phyloP scores from a whole-genome alignment of 2,329 filamentous ascomycete genomes.

The Gyromitra esculenta region DNA sequence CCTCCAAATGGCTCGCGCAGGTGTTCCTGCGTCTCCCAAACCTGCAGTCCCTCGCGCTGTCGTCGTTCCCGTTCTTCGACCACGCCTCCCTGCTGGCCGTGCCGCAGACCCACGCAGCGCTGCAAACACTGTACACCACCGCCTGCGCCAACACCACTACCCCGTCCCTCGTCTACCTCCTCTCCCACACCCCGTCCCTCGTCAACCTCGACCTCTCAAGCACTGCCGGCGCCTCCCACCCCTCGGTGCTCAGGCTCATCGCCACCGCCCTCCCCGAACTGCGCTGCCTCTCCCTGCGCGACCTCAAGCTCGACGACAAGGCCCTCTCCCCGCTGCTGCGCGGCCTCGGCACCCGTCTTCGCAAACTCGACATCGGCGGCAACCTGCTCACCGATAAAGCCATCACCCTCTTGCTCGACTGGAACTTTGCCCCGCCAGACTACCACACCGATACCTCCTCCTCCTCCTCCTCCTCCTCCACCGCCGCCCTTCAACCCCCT shows the following conservation, averaged over 20 bases:
- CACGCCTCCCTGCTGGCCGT: conserved; percentile 31
- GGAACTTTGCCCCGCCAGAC: conserved; percentile 56
- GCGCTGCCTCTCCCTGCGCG: conserved; percentile 46
- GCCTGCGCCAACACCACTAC: conserved; percentile 53
- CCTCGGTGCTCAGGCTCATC: conserved; percentile 40
- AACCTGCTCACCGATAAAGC: conserved; percentile 54
- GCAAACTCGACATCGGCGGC: conserved; percentile 53
- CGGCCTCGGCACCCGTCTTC: conserved; percentile 47
- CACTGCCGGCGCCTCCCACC: conserved; percentile 45
- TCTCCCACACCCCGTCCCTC: conserved; percentile 49
- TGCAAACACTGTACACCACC: conserved; percentile 44
- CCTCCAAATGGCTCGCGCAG: conserved; percentile 52
- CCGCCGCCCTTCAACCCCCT: too few relatives aligned
- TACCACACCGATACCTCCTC: conserved; percentile 42
- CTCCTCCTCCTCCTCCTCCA: neutral
- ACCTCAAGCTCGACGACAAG: conserved; percentile 50
- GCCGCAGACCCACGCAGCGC: conserved; percentile 37
- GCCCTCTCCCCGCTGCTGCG: conserved; percentile 21
- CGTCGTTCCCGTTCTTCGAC: conserved; percentile 53
- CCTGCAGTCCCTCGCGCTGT: conserved; percentile 40
- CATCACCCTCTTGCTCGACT: conserved; percentile 45
- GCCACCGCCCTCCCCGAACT: conserved; percentile 35
- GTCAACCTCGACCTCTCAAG: conserved; percentile 53
- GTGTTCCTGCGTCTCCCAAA: conserved; percentile 50
- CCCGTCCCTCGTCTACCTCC: conserved; percentile 42